phyloP scores from a whole-genome alignment of 139 green algal species.

The Chlorella sp. region DNA sequence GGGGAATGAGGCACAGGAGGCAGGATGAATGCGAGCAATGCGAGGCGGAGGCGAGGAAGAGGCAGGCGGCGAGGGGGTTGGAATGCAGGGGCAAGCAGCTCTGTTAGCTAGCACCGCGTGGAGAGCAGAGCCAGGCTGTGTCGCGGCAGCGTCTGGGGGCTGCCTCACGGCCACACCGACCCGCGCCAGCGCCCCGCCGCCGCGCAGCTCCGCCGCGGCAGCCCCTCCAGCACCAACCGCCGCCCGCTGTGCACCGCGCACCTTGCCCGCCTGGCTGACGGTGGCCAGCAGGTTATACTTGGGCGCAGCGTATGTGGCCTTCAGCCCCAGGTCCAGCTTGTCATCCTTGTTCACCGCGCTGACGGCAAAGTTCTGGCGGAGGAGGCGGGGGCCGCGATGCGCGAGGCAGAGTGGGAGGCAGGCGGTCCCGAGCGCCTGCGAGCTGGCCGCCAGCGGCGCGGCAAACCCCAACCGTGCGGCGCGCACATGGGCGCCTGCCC shows the following conservation, averaged over 20 bases:
- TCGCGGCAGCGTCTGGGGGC: too few species aligned
- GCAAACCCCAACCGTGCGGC: too few species aligned
- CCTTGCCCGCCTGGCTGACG: conserved; percentile 46
- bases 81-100: not conserved
- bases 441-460: too few species aligned
- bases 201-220: too few species aligned
- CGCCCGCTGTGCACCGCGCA: not conserved
- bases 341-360: conserved; percentile 34
- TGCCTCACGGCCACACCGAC: too few species aligned
- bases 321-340: conserved; percentile 43
- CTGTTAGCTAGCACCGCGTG: too few species aligned
- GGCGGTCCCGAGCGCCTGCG: too few species aligned
- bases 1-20: not conserved
- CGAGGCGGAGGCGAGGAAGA: too few species aligned
- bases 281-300: conserved; percentile 40
- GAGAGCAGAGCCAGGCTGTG: too few species aligned
- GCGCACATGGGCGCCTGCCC: too few species aligned
- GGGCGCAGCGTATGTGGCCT: conserved; percentile 41
- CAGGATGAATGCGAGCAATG: too few species aligned
- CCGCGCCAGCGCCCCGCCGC: not conserved
- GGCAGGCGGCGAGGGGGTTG: not conserved
- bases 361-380: conserved; percentile 51
- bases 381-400: not conserved
- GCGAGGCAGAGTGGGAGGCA: not conserved
- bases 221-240: not conserved